Percentiles rank a stretch among this genome's conserved stretches.
Conservation (phyloP, 2,329 filamentous ascomycete species). For the Domatiomyces globalis region DNA sequence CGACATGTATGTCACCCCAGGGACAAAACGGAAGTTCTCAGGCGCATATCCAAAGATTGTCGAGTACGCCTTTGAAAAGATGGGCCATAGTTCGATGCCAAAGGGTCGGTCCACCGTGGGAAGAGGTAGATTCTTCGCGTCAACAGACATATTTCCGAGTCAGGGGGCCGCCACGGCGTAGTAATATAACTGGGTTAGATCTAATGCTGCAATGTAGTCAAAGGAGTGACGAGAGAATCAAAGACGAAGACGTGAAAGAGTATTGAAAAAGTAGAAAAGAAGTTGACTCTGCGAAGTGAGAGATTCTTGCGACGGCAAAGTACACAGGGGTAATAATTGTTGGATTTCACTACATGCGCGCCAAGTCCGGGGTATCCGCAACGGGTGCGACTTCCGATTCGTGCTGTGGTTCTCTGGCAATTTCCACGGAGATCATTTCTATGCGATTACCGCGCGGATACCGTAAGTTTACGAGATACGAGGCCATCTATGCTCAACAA, state of each 20-base stretch:
- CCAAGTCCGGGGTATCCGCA: conserved; percentile 7
- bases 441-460: conserved; percentile 13
- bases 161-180: not conserved
- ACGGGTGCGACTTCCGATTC: conserved; percentile 9
- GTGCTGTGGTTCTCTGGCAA: conserved; percentile 7
- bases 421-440: conserved; percentile 9
- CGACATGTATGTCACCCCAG: conserved; percentile 74
- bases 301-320: not conserved
- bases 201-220: not conserved
- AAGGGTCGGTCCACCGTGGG: conserved; percentile 87
- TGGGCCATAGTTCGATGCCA: conserved; percentile 80
- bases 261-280: not conserved
- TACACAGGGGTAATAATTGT: not conserved
- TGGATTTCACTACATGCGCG: not conserved
- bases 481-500: conserved; percentile 1
- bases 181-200: not conserved
- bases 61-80: conserved; percentile 80
- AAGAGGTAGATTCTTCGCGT: conserved; percentile 32
- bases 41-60: conserved; percentile 64
- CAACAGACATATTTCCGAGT: conserved; percentile 7
- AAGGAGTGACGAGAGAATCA: conserved; percentile 9
- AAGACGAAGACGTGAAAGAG: conserved; percentile 4
- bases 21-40: conserved; percentile 71
- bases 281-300: not conserved
- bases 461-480: conserved; percentile 10